These are phyloP conservation scores for Tubosaeta brunneosetosa DNA, from an alignment of 768 basidiomycete genomes.

Conservation along the genomic window DNA sequence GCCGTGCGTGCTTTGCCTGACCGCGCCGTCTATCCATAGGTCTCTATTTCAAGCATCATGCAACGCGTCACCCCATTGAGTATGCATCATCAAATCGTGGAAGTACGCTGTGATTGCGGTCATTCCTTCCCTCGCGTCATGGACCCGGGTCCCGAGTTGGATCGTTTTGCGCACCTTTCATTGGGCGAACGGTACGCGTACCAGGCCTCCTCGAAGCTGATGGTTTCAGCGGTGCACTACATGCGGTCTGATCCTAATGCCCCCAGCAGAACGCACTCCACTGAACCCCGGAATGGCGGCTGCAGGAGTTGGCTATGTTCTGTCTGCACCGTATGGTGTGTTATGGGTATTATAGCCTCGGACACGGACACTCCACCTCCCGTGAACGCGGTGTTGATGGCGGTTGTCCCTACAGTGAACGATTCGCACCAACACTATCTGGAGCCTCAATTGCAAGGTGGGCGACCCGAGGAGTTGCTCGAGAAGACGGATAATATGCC, in stretches of 20 bases:
- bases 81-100: constrained; percentile 33
- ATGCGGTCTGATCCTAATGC: too few species aligned
- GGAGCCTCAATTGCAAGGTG: constrained; percentile 58
- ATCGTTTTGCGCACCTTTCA: constrained; percentile 38
- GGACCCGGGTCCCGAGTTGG: constrained; percentile 27
- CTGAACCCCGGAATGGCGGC: constrained; percentile 43
- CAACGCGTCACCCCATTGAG: constrained; percentile 76
- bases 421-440: constrained; percentile 73
- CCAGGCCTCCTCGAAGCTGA: constrained; percentile 29
- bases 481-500: constrained; percentile 72
- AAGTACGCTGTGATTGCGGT: constrained; percentile 32
- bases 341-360: constrained; percentile 35
- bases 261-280: constrained; percentile 75
- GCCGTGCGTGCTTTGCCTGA: constrained; percentile 11
- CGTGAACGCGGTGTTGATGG: constrained; percentile 25
- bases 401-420: constrained; percentile 39
- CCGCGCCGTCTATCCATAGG: constrained; percentile 44
- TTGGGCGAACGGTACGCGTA: constrained; percentile 37
- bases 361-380: constrained; percentile 35
- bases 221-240: constrained; percentile 36
- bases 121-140: constrained; percentile 31
- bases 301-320: constrained; percentile 38
- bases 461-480: constrained; percentile 67
- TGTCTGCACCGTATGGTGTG: constrained; percentile 36
- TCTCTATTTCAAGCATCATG: constrained; percentile 97